phyloP scores from a whole-genome alignment of 1,284 basidiomycete species.

The Coniferiporia sulphurascens region DNA sequence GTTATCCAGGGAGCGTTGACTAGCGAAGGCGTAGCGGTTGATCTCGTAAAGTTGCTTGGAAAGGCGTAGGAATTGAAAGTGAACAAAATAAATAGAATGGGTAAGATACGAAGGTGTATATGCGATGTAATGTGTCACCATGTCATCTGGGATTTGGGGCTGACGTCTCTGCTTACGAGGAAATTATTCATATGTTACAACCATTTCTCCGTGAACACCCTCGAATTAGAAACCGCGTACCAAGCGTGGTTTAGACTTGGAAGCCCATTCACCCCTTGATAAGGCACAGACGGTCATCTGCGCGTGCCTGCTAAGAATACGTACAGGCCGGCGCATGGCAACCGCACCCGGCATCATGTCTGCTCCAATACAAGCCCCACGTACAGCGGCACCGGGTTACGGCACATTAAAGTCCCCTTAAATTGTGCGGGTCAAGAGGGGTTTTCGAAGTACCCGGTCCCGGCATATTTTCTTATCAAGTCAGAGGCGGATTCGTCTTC shows the following conservation, averaged over 20 bases:
- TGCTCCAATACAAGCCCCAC: background rate
- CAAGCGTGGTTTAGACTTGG: no score
- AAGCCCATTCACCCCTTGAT: no score
- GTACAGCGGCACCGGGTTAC: background rate
- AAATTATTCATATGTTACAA: no score
- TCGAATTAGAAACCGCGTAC: no score
- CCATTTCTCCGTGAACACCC: no score
- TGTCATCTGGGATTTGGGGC: background rate
- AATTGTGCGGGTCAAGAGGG: background rate
- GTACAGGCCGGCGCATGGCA: no score
- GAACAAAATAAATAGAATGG: background rate
- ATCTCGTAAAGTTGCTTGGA: constrained; percentile 34
- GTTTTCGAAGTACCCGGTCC: background rate
- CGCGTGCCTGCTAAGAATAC: no score
- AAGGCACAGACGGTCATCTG: no score
- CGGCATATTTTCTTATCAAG: background rate
- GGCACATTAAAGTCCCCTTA: background rate
- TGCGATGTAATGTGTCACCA: background rate
- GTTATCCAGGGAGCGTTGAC: constrained; percentile 74
- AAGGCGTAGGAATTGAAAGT: constrained; percentile 1
- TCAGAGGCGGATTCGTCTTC: background rate
- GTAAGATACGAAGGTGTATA: background rate
- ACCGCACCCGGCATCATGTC: background rate
- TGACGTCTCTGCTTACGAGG: no score
- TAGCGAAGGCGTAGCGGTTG: constrained; percentile 58